Conservation (phyloP, 2,329 filamentous ascomycete species). For the Capronia epimyces region DNA sequence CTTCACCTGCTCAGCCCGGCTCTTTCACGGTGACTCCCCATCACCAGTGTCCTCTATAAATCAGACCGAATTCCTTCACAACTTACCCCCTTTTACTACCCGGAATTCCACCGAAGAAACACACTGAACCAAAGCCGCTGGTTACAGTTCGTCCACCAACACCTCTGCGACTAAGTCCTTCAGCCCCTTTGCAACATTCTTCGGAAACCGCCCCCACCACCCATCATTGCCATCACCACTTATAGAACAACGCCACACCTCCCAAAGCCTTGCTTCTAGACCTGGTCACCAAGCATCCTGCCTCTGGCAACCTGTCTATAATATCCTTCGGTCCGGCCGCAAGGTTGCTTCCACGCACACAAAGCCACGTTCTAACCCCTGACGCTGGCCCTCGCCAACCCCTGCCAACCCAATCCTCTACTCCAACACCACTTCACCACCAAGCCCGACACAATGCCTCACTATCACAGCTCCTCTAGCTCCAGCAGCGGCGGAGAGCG, state of each 20-base stretch:
- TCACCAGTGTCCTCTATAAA: conserved; percentile 16
- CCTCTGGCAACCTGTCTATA: background rate
- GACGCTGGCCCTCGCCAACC: background rate
- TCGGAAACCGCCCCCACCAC: conserved; percentile 20
- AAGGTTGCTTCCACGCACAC: background rate
- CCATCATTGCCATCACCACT: conserved; percentile 19
- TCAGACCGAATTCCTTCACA: conserved; percentile 5
- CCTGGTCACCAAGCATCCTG: background rate
- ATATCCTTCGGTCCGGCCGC: background rate
- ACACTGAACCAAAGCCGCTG: background rate
- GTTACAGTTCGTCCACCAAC: conserved; percentile 7
- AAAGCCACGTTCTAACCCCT: too few relatives aligned
- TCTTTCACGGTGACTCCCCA: conserved; percentile 16
- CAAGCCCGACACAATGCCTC: conserved; percentile 20
- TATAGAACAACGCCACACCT: conserved; percentile 22
- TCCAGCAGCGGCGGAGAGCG: conserved; percentile 23
- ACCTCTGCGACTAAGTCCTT: conserved; percentile 7
- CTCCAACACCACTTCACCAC: background rate
- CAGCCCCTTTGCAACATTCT: conserved; percentile 21
- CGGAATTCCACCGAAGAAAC: conserved; percentile 4
- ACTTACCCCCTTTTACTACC: background rate
- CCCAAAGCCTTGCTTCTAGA: conserved; percentile 9
- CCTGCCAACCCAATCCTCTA: background rate
- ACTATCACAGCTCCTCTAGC: conserved; percentile 22
- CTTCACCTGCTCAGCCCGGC: conserved; percentile 13